Percentiles rank a stretch among this genome's conserved stretches.
These are phyloP conservation scores for Zasmidium angulare DNA, from an alignment of 2,329 filamentous ascomycete genomes.

Conservation along the genomic window DNA sequence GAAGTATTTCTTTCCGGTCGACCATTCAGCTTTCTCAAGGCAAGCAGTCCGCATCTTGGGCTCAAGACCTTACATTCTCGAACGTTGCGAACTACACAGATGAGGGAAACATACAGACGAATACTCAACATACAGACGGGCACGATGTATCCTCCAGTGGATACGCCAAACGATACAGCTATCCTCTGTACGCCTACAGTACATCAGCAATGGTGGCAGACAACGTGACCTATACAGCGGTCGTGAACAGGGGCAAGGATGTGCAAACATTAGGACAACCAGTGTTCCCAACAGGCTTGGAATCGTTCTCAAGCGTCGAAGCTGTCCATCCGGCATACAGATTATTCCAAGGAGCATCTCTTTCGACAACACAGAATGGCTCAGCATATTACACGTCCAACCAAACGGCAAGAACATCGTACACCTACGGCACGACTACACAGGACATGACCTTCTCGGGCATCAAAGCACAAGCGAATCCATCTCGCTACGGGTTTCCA, in stretches of 20 bases:
- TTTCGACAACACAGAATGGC: conserved; percentile 58
- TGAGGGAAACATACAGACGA: conserved; percentile 55
- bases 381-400: conserved; percentile 56
- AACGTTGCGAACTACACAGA: conserved; percentile 58
- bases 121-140: conserved; percentile 53
- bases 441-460: conserved; percentile 60
- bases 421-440: conserved; percentile 55
- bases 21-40: conserved; percentile 52
- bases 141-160: conserved; percentile 40
- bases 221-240: conserved; percentile 47
- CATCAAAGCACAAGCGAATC: conserved; percentile 26
- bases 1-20: conserved; percentile 56
- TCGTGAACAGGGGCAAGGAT: conserved; percentile 51
- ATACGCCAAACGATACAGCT: conserved; percentile 52
- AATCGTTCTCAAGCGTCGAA: conserved; percentile 49
- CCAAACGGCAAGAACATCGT: conserved; percentile 48
- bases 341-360: conserved; percentile 39
- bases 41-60: conserved; percentile 51
- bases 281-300: conserved; percentile 61
- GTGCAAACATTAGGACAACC: conserved; percentile 47
- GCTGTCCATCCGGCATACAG: conserved; percentile 1
- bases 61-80: conserved; percentile 57
- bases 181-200: conserved; percentile 61
- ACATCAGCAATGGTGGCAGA: conserved; percentile 46
- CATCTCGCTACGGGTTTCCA: conserved; percentile 10